These are phyloP conservation scores for Bidens hawaiensis DNA, from an alignment of 140 eudicot genomes.

Conservation along the genomic window DNA sequence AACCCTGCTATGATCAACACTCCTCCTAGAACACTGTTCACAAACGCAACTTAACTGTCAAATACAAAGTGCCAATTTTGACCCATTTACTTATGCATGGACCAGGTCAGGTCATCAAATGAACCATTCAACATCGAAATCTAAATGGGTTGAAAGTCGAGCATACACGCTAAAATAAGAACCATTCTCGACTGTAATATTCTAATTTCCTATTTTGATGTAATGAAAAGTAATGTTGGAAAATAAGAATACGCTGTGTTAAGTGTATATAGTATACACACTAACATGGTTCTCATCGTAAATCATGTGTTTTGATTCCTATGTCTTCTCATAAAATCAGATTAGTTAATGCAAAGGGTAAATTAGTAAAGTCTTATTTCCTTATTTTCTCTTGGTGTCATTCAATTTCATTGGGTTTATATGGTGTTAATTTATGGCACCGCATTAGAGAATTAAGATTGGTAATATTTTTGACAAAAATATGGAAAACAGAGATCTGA, in stretches of 20 bases:
- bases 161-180: neutral
- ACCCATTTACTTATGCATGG: neutral
- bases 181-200: neutral
- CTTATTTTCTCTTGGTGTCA: neutral
- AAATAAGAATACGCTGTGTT: neutral
- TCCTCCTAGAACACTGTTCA: slow-evolving; percentile 83
- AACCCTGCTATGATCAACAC: slow-evolving; percentile 72
- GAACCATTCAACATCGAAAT: neutral
- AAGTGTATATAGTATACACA: neutral
- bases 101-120: neutral
- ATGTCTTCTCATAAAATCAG: neutral
- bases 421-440: neutral
- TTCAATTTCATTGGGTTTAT: neutral
- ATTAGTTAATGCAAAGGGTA: too few species aligned
- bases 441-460: neutral
- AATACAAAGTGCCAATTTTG: neutral
- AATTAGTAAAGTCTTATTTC: neutral
- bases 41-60: slow-evolving; percentile 19
- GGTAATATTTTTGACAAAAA: neutral
- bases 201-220: neutral
- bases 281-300: neutral
- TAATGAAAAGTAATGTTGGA: neutral
- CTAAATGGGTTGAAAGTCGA: neutral
- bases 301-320: neutral
- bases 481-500: neutral